phyloP scores from a whole-genome alignment of 805 yeast species.

The Candida saitoana region DNA sequence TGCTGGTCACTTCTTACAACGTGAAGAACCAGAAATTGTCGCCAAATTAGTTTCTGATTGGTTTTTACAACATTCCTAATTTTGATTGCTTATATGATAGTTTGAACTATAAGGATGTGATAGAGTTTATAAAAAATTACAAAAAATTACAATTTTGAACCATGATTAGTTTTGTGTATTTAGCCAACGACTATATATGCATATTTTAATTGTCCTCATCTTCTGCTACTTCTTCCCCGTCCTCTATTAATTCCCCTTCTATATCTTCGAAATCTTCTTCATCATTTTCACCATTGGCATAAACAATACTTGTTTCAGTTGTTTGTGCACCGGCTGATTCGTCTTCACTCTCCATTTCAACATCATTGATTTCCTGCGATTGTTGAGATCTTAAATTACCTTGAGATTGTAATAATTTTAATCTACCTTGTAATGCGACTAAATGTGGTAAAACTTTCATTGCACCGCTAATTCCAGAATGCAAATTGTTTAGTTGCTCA shows the following conservation, averaged over 20 bases:
- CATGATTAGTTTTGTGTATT: constrained; percentile 2
- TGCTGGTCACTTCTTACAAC: constrained; percentile 38
- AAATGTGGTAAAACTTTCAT: constrained; percentile 60
- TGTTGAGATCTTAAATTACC: constrained; percentile 52
- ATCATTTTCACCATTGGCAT: constrained; percentile 41
- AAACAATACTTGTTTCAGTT: constrained; percentile 27
- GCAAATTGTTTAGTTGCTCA: constrained; percentile 53
- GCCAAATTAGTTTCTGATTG: constrained; percentile 24
- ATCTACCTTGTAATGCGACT: constrained; percentile 79
- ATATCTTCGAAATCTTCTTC: constrained; percentile 28
- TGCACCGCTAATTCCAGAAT: constrained; percentile 51
- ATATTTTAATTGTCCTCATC: constrained; percentile 18
- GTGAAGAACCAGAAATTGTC: constrained; percentile 33
- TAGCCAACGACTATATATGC: constrained; percentile 1
- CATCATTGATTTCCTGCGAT: constrained; percentile 15
- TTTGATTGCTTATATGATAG: neutral
- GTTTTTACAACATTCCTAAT: constrained; percentile 14
- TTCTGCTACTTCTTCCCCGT: constrained; percentile 25
- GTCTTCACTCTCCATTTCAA: constrained; percentile 16
- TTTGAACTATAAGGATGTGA: neutral
- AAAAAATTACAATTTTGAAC: neutral
- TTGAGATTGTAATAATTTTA: constrained; percentile 74
- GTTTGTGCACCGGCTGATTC: constrained; percentile 14
- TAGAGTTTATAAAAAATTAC: neutral
- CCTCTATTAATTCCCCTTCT: constrained; percentile 39